phyloP scores from a whole-genome alignment of 129 eudicot genomes.

The Escallonia herrerae region DNA sequence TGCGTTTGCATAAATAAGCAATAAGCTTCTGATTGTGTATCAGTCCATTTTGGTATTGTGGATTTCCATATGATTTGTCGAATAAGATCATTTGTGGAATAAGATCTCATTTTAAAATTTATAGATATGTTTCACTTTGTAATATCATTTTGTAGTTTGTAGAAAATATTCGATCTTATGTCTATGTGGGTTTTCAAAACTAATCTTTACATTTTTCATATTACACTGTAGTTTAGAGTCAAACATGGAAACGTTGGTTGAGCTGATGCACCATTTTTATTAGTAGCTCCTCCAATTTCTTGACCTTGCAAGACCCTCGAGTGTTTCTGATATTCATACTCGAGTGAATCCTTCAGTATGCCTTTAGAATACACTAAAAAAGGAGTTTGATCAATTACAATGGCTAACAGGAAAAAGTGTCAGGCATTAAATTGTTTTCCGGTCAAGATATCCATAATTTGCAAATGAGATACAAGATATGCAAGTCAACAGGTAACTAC shows the following conservation, averaged over 20 bases:
- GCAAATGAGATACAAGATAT: background rate
- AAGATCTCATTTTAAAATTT: too few relatives aligned
- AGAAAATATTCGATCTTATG: too few relatives aligned
- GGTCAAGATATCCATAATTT: background rate
- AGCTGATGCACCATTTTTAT: background rate
- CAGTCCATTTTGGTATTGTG: too few relatives aligned
- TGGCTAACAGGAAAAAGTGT: background rate
- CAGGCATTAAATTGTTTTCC: slow-evolving; percentile 5
- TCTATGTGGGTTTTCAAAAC: too few relatives aligned
- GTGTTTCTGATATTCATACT: background rate
- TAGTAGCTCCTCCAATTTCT: background rate
- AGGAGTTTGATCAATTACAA: background rate
- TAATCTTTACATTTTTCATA: too few relatives aligned
- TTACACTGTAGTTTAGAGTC: too few relatives aligned
- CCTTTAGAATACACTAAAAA: background rate
- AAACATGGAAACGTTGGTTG: background rate
- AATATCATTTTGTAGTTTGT: too few relatives aligned
- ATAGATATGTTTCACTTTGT: too few relatives aligned
- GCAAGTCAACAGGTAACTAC: background rate
- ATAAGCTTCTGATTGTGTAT: too few relatives aligned
- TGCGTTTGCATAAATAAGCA: too few relatives aligned
- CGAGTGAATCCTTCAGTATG: background rate
- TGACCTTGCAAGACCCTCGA: slow-evolving; percentile 15
- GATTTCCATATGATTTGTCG: too few relatives aligned
- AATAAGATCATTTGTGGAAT: too few relatives aligned